A percentile compares a stretch with the other conserved stretches of the same genome.
Conservation (phyloP, 345 rosid species). For the Cardamine chenopodiifolia region DNA sequence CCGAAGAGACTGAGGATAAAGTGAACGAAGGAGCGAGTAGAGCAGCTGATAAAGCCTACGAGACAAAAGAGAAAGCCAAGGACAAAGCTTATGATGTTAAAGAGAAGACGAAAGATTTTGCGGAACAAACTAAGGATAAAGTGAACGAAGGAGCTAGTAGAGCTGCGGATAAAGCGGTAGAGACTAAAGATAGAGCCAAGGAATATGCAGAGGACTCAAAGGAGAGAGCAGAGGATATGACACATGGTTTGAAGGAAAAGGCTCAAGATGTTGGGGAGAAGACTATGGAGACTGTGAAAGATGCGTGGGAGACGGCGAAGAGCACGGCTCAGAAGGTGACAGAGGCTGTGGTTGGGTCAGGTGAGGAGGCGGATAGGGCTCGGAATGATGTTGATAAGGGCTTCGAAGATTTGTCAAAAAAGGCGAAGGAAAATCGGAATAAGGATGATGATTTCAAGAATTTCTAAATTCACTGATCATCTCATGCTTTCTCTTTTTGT, state of each 20-base stretch:
- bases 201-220: conserved; percentile 31
- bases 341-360: conserved; percentile 40
- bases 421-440: background rate
- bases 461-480: conserved; percentile 11
- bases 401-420: conserved; percentile 35
- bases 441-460: conserved; percentile 30
- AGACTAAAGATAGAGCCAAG: conserved; percentile 21
- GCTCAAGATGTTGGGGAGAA: conserved; percentile 42
- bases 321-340: conserved; percentile 44
- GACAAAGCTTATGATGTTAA: conserved; percentile 28
- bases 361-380: conserved; percentile 37
- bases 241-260: conserved; percentile 40
- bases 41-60: conserved; percentile 29
- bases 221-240: conserved; percentile 35
- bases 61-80: conserved; percentile 27
- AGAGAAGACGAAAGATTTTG: conserved; percentile 31
- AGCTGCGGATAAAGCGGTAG: conserved; percentile 9
- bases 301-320: conserved; percentile 41
- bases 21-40: conserved; percentile 34
- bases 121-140: conserved; percentile 5
- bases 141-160: conserved; percentile 17
- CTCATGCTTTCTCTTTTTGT: background rate
- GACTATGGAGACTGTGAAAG: conserved; percentile 44
- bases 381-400: conserved; percentile 35
- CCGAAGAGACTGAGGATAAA: background rate